Percentiles rank a stretch among this genome's conserved stretches.
These are phyloP conservation scores for Penicillium fimorum DNA, from an alignment of 495 filamentous ascomycete genomes.

Conservation along the genomic window DNA sequence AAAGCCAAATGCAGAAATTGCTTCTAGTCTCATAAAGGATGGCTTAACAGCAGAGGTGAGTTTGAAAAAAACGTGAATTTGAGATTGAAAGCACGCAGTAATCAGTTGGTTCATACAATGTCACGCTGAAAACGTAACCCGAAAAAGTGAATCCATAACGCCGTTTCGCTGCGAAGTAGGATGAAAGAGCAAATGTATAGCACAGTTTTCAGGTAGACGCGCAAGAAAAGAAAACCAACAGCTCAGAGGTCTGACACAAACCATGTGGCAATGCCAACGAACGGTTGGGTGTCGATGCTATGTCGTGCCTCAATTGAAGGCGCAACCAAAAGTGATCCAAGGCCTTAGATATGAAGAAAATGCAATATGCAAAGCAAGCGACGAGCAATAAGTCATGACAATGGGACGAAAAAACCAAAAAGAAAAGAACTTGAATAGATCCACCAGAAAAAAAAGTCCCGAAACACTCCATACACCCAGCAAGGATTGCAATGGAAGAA, in stretches of 20 bases:
- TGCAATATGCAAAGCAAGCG: constrained; percentile 21
- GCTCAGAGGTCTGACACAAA: constrained; percentile 13
- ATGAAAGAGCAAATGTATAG: constrained; percentile 20
- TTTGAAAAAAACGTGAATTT: background rate
- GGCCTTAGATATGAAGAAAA: constrained; percentile 12
- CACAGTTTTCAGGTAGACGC: constrained; percentile 15
- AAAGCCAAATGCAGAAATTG: background rate
- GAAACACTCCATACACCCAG: constrained; percentile 32
- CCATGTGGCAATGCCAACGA: constrained; percentile 9
- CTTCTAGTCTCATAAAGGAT: background rate
- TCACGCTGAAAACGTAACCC: constrained; percentile 5
- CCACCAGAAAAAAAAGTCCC: constrained; percentile 19
- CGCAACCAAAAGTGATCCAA: constrained; percentile 9
- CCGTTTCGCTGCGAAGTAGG: constrained; percentile 29
- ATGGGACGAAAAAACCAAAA: constrained; percentile 3
- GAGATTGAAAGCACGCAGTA: constrained; percentile 1
- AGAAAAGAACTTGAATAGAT: constrained; percentile 20
- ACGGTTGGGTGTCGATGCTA: constrained; percentile 4
- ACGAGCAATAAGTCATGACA: constrained; percentile 17
- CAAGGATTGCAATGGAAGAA: constrained; percentile 21
- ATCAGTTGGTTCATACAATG: constrained; percentile 7
- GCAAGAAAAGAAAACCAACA: background rate
- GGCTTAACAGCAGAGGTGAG: background rate
- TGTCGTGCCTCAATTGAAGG: background rate
- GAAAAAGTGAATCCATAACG: constrained; percentile 22